phyloP scores from a whole-genome alignment of 768 basidiomycete genomes.

The Tulasnella sp. region DNA sequence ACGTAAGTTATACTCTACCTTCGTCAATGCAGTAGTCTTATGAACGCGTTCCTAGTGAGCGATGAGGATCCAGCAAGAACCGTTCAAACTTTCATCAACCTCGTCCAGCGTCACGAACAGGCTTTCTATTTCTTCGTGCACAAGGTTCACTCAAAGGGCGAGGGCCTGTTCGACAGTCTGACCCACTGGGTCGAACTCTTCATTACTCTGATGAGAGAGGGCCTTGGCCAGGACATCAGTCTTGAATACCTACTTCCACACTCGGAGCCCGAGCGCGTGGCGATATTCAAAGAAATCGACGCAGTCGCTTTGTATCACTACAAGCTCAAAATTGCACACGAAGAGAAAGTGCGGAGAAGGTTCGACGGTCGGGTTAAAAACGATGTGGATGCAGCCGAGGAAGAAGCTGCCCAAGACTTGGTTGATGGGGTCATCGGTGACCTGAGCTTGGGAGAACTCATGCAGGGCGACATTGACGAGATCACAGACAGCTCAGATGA shows the following conservation, averaged over 20 bases:
- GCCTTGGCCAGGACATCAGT: slow-evolving; percentile 66
- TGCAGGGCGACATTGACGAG: slow-evolving; percentile 60
- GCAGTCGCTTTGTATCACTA: slow-evolving; percentile 89
- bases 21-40: not conserved
- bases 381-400: slow-evolving; percentile 63
- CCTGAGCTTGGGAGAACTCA: slow-evolving; percentile 74
- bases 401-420: slow-evolving; percentile 76
- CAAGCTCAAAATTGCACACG: slow-evolving; percentile 86
- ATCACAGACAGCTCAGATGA: slow-evolving; percentile 35
- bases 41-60: slow-evolving; percentile 49
- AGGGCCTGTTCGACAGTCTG: slow-evolving; percentile 85
- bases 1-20: slow-evolving; percentile 47
- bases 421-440: slow-evolving; percentile 78
- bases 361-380: slow-evolving; percentile 56
- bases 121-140: slow-evolving; percentile 96
- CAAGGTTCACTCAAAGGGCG: slow-evolving; percentile 96
- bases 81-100: slow-evolving; percentile 88
- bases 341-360: slow-evolving; percentile 82
- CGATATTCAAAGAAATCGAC: slow-evolving; percentile 82
- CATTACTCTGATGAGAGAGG: slow-evolving; percentile 83
- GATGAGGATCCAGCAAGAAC: slow-evolving; percentile 79
- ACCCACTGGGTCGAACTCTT: slow-evolving; percentile 98
- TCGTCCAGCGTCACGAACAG: slow-evolving; percentile 91
- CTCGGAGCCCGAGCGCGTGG: slow-evolving; percentile 65
- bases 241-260: slow-evolving; percentile 90